Conservation (phyloP, 768 basidiomycete genomes). For the Boletales sp. region DNA sequence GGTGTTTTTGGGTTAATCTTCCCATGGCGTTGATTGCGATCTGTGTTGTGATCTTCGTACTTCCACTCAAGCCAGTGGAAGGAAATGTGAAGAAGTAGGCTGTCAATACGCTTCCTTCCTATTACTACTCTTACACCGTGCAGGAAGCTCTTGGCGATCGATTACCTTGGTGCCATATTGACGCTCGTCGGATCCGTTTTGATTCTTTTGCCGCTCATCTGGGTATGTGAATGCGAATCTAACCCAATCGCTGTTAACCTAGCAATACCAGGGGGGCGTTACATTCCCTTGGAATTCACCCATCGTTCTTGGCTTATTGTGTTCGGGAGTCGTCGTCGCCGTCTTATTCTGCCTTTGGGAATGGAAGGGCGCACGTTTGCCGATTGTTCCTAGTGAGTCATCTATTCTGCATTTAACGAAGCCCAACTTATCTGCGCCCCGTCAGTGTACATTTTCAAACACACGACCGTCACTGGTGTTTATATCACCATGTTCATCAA, state of each 20-base stretch:
- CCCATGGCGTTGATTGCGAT: constrained; percentile 55
- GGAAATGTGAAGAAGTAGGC: constrained; percentile 53
- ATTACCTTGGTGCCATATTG: constrained; percentile 57
- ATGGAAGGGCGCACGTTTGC: constrained; percentile 64
- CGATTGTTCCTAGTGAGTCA: constrained; percentile 65
- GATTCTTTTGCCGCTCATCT: constrained; percentile 67
- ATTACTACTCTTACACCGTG: neutral
- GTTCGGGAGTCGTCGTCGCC: constrained; percentile 52
- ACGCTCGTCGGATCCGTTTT: constrained; percentile 60
- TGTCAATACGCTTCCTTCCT: no score
- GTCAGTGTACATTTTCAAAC: constrained; percentile 69
- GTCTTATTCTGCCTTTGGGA: constrained; percentile 67
- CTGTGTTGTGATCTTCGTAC: constrained; percentile 52
- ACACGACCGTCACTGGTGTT: constrained; percentile 61
- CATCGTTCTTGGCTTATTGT: constrained; percentile 56
- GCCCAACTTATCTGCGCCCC: neutral
- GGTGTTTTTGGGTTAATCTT: constrained; percentile 75
- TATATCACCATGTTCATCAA: constrained; percentile 70
- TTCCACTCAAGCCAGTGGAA: constrained; percentile 67
- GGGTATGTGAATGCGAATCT: constrained; percentile 40
- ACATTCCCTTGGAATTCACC: constrained; percentile 72
- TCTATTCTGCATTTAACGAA: neutral
- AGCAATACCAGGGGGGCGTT: constrained; percentile 54
- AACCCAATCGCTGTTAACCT: constrained; percentile 1
- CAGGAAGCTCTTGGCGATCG: constrained; percentile 63